A percentile compares a stretch with the other conserved stretches of the same genome.
Conservation (phyloP, 305 asterid species). For the Fraxinus platypoda region DNA sequence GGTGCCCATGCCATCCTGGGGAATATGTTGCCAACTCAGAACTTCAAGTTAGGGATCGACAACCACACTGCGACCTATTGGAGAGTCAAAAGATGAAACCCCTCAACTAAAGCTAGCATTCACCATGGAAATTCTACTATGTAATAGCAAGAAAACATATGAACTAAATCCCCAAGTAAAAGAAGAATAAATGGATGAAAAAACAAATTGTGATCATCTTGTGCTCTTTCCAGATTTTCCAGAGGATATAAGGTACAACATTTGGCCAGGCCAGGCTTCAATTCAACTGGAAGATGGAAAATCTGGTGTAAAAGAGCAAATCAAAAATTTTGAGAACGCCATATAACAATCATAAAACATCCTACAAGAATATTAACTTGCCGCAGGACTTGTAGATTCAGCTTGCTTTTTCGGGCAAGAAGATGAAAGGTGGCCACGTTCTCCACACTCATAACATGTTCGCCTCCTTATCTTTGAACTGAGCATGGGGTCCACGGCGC, state of each 20-base stretch:
- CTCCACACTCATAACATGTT: slow-evolving; percentile 89
- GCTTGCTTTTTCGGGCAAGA: slow-evolving; percentile 66
- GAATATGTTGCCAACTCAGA: background rate
- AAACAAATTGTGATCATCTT: background rate
- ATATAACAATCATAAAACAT: background rate
- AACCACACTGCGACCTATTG: background rate
- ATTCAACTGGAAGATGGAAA: background rate
- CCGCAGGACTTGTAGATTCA: slow-evolving; percentile 34
- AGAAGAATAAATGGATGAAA: background rate
- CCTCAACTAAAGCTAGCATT: background rate
- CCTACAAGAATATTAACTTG: slow-evolving; percentile 13
- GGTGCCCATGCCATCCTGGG: no score
- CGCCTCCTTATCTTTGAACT: slow-evolving; percentile 83
- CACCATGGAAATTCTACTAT: background rate
- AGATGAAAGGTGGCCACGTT: slow-evolving; percentile 84
- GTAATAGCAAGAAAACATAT: background rate
- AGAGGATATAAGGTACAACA: background rate
- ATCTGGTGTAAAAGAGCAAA: background rate
- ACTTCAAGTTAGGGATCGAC: background rate
- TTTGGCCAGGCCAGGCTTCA: background rate
- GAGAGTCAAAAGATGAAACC: no score
- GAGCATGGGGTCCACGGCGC: slow-evolving; percentile 6
- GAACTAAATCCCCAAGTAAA: background rate
- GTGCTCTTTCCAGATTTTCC: background rate
- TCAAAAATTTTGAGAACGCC: background rate